phyloP scores from a whole-genome alignment of 352 stramenopile genomes.

The Phytophthora pinifolia region DNA sequence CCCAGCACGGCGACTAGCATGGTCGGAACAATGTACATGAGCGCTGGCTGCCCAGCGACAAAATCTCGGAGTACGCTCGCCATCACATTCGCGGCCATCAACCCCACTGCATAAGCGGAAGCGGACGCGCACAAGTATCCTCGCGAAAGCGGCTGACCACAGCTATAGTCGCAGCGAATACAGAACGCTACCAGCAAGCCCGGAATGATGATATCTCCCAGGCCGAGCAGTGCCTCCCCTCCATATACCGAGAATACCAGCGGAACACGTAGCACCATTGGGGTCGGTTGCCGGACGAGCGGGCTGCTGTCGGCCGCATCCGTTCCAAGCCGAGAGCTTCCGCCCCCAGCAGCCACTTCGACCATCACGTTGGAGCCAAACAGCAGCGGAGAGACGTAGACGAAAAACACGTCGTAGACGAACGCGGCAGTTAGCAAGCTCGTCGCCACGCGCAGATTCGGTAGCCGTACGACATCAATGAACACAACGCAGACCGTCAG shows the following conservation, averaged over 20 bases:
- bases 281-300: constrained; percentile 23
- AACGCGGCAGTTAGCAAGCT: constrained; percentile 88
- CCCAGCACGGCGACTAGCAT: constrained; percentile 74
- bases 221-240: constrained; percentile 88
- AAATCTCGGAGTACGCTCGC: constrained; percentile 91
- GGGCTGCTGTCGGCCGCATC: constrained; percentile 8
- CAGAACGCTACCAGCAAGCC: constrained; percentile 92
- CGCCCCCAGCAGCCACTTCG: constrained; percentile 83
- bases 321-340: constrained; percentile 16
- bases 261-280: constrained; percentile 85
- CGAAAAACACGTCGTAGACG: constrained; percentile 95
- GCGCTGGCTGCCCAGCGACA: constrained; percentile 88
- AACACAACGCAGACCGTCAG: constrained; percentile 90
- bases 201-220: constrained; percentile 94
- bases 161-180: constrained; percentile 89
- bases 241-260: constrained; percentile 89
- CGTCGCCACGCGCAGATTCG: constrained; percentile 76
- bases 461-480: constrained; percentile 80
- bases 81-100: constrained; percentile 92
- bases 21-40: constrained; percentile 95
- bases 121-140: constrained; percentile 78
- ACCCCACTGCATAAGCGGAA: constrained; percentile 86
- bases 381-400: constrained; percentile 89
- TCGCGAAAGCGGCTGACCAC: constrained; percentile 43
- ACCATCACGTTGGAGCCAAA: constrained; percentile 91